phyloP scores from a whole-genome alignment of 2,329 filamentous ascomycete genomes.

The Fusarium avenaceum region DNA sequence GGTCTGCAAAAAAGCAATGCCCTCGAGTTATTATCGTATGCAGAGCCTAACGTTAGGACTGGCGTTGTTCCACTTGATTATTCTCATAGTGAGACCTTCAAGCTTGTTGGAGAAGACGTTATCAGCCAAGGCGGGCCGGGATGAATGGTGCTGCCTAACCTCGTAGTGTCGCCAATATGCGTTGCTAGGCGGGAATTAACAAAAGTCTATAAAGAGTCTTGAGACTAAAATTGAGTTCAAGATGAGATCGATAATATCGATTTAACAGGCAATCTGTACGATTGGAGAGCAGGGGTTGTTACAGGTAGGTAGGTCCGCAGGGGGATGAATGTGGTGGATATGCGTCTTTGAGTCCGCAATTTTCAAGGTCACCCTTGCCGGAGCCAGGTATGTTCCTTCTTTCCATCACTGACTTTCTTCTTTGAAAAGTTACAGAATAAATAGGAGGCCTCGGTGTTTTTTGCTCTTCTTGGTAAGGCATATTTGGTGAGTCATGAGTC shows the following conservation, averaged over 20 bases:
- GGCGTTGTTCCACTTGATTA: background rate
- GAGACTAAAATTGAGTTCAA: background rate
- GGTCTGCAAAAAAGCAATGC: constrained; percentile 42
- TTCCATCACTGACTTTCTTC: background rate
- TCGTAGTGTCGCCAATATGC: background rate
- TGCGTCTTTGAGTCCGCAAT: background rate
- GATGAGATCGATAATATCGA: constrained; percentile 28
- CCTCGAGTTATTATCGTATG: background rate
- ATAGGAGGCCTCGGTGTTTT: background rate
- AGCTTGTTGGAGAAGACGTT: background rate
- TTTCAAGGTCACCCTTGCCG: constrained; percentile 11
- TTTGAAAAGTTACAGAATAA: background rate
- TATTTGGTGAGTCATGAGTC: constrained; percentile 3
- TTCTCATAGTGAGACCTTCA: background rate
- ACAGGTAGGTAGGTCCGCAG: background rate
- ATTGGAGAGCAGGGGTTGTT: constrained; percentile 20
- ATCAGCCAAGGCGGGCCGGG: background rate
- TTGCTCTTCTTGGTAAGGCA: background rate
- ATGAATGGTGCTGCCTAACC: background rate
- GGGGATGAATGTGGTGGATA: background rate
- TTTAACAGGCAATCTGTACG: background rate
- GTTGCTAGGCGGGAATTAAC: background rate
- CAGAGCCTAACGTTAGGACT: too few species aligned
- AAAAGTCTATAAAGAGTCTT: background rate
- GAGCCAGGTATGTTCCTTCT: background rate